Evolutionary conservation across 2,329 filamentous ascomycete species (phyloP).

Genomic region (Talaromyces amestolkiae): DNA sequence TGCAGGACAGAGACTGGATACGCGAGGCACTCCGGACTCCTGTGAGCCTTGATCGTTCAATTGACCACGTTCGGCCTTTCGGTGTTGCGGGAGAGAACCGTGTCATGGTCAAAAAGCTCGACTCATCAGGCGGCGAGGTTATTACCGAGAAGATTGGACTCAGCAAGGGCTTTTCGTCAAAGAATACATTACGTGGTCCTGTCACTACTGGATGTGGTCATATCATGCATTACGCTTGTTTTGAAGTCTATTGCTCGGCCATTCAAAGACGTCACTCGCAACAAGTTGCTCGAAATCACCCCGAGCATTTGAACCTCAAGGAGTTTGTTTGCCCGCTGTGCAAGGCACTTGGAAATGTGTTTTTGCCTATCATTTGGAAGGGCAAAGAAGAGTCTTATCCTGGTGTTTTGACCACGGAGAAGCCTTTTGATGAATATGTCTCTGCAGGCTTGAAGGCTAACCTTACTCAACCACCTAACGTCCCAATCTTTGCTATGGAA

Average conservation of each 20-base stretch:
- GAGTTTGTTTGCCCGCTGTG: conserved; percentile 97
- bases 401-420: conserved; percentile 62
- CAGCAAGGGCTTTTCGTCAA: conserved; percentile 80
- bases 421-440: conserved; percentile 68
- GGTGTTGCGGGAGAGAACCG: conserved; percentile 87
- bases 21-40: conserved; percentile 78
- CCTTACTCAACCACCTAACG: conserved; percentile 51
- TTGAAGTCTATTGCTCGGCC: conserved; percentile 84
- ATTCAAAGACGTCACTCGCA: conserved; percentile 80
- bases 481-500: conserved; percentile 39
- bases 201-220: conserved; percentile 92
- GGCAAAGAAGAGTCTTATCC: conserved; percentile 82
- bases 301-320: conserved; percentile 72
- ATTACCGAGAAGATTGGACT: conserved; percentile 75
- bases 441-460: conserved; percentile 54
- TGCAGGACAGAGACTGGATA: conserved; percentile 77
- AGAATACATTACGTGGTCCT: conserved; percentile 66
- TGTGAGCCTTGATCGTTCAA: conserved; percentile 76
- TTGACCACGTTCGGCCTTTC: conserved; percentile 80
- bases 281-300: conserved; percentile 92
- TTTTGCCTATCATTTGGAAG: conserved; percentile 94
- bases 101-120: conserved; percentile 71
- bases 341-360: conserved; percentile 92
- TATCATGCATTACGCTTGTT: conserved; percentile 97
- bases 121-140: conserved; percentile 68